Evolutionary conservation across 305 asterid species (phyloP).

Genomic region (Lippia alba): DNA sequence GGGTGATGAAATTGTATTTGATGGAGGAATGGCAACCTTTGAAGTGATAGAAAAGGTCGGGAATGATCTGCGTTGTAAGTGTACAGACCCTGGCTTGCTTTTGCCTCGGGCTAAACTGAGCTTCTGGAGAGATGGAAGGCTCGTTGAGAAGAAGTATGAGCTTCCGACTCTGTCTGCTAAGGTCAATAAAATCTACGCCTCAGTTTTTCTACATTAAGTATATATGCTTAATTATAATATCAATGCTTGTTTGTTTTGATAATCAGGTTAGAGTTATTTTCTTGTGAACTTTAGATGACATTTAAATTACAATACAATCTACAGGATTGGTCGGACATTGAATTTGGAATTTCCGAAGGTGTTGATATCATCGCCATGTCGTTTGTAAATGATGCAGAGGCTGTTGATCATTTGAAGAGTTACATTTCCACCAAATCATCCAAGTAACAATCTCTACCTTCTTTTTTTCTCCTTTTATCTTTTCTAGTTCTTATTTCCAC

Average conservation of each 20-base stretch:
- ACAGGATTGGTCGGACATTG: conserved; percentile 86
- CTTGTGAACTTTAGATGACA: background rate
- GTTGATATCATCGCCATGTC: conserved; percentile 85
- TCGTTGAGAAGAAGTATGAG: conserved; percentile 54
- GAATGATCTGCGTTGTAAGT: conserved; percentile 70
- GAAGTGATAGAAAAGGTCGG: conserved; percentile 76
- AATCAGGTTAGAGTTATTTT: background rate
- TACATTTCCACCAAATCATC: conserved; percentile 60
- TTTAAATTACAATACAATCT: conserved; percentile 1
- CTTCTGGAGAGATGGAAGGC: conserved; percentile 86
- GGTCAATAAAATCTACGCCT: conserved; percentile 43
- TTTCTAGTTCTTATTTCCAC: background rate
- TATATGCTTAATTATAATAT: background rate
- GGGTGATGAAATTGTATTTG: conserved; percentile 82
- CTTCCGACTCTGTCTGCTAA: conserved; percentile 76
- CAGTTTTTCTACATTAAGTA: background rate
- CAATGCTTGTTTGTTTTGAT: background rate
- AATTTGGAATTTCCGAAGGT: conserved; percentile 80
- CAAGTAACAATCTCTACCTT: conserved; percentile 43
- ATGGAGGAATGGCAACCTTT: conserved; percentile 92
- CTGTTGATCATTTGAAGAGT: conserved; percentile 63
- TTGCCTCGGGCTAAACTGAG: conserved; percentile 83
- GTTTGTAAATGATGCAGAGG: conserved; percentile 75
- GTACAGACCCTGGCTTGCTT: conserved; percentile 80
- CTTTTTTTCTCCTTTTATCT: background rate